Evolutionary conservation across 2,329 filamentous ascomycete species (phyloP), one percentile per base, ranked within the genome.

Genomic region (Didymella glomerata): DNA sequence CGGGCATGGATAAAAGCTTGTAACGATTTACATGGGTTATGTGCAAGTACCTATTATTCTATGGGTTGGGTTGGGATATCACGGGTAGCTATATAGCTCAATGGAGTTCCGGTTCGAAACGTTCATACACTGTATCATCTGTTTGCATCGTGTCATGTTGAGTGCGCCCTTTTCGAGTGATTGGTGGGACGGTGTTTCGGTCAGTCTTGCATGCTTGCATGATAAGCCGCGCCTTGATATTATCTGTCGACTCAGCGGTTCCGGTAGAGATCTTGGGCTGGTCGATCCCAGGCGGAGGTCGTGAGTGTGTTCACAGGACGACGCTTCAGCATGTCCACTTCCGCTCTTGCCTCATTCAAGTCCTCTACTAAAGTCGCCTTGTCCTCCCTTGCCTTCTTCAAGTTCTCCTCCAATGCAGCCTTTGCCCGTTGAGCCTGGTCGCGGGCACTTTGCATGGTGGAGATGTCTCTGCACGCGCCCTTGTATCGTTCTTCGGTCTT

Each of bases 101-200:
- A 69, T 63, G 67, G 66, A 69, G 68, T 71, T 71, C 62, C 62
- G 68, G 66, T 47, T 67, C 57, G 47, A 59, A 60, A 65, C 50
- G 57, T 67, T 68, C 50, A 64, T 45, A 20, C 14, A n/a, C 20
- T 10, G 10, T 34, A 27, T 54, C n/a, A 25, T 42, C 32, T 44
- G 24, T 11, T 3, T 34, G 27, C 16, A 2, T 13, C 20, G 4
- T 24, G 18, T 34, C 9, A 27, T 46, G 18, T 24, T 10, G 41
- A 27, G 2, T 4, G 14, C 24, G 4, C 14, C 2, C 13, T 16
- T 1, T 1, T 1, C 11, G 9, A 30, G 11, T 32, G 11, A 32
- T 10, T 32, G 30, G 2, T 13, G 9, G 11, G 28, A 30, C 9
- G 3, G 2, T 13, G 11, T 30, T 8, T 4, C 11, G 28, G 32